Base-by-base conservation (phyloP, 495 filamentous ascomycete species). In the Chaetomium cochliodes region DNA sequence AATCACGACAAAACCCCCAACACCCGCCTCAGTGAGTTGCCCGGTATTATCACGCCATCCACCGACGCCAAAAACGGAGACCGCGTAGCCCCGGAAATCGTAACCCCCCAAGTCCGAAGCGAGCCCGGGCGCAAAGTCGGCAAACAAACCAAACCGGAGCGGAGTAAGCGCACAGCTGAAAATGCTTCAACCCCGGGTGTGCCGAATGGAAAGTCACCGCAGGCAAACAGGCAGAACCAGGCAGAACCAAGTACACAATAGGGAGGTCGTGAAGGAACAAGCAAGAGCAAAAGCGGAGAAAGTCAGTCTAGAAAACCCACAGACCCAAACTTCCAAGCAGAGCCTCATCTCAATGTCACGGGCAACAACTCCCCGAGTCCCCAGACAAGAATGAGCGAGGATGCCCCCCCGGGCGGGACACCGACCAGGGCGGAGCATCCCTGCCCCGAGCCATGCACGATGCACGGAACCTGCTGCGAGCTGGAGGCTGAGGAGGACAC, bases 331-430 rank as follows among this genome's bases (percentile, higher is more conserved):
- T 11, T 23, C 15, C 22, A 52, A 52, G 53, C 33, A 39, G 53
- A 56, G 53, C 46, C 46, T 50, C 46, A 50, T 37, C 52, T 55
- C 26, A 44, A 22, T 23, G 18, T 22, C 53, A 56, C 28, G 53
- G 33, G 33, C 33, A 8, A 37, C 33, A 37, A 37, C 6, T 37
- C 33, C 33, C 33, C 15, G n/a, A n/a, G n/a, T n/a, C n/a, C n/a
- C n/a, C n/a, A n/a, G n/a, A n/a, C n/a, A 53, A 52, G 5, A 16
- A n/a, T n/a, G 13, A 26, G 30, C 51, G 44, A 47, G 44, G 49
- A 51, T 12, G 49, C 53, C 37, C n/a, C 33, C 53, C 53, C 53
- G 37, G 55, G 33, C n/a, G n/a, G 53, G 53, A 56, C 53, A 56
- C 53, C 53, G 53, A 56, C 28, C 53, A 11, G 51, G 51, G 51